A percentile compares a stretch with the other conserved stretches of the same genome.
These are phyloP conservation scores for Diplodia scrobiculata DNA, from an alignment of 2,329 filamentous ascomycete genomes.

Conservation along the genomic window DNA sequence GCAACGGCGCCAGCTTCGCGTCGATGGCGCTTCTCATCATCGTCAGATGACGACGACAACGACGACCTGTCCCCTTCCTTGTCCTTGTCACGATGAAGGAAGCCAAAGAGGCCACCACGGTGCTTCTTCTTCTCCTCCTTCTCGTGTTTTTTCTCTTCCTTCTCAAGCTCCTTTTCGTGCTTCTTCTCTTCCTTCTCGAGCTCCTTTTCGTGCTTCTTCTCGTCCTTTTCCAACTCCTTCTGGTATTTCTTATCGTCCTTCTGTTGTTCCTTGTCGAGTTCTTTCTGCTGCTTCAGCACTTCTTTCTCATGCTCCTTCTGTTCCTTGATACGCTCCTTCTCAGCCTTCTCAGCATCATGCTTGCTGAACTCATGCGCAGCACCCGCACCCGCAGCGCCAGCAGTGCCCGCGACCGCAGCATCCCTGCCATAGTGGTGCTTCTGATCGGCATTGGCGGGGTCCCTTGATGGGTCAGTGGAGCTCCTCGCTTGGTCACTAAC, in stretches of 20 bases:
- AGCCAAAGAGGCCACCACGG: conserved; percentile 40
- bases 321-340: conserved; percentile 31
- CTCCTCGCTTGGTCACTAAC: conserved; percentile 13
- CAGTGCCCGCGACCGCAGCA: conserved; percentile 35
- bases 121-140: conserved; percentile 44
- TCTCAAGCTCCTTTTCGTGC: conserved; percentile 31
- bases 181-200: conserved; percentile 32
- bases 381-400: conserved; percentile 36
- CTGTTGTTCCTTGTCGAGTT: conserved; percentile 31
- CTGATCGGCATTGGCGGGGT: background rate
- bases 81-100: conserved; percentile 48
- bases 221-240: conserved; percentile 31
- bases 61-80: conserved; percentile 33
- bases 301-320: conserved; percentile 33
- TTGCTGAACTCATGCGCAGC: conserved; percentile 38
- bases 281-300: conserved; percentile 25
- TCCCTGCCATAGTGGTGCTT: conserved; percentile 38
- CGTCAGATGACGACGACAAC: background rate
- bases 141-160: conserved; percentile 29
- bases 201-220: conserved; percentile 29
- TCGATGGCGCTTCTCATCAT: conserved; percentile 31
- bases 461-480: conserved; percentile 32
- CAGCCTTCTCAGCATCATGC: conserved; percentile 36
- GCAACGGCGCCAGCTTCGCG: conserved; percentile 35
- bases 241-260: conserved; percentile 34